Base-by-base conservation (phyloP, 768 basidiomycete species). In the Termitomyces titanicus region DNA sequence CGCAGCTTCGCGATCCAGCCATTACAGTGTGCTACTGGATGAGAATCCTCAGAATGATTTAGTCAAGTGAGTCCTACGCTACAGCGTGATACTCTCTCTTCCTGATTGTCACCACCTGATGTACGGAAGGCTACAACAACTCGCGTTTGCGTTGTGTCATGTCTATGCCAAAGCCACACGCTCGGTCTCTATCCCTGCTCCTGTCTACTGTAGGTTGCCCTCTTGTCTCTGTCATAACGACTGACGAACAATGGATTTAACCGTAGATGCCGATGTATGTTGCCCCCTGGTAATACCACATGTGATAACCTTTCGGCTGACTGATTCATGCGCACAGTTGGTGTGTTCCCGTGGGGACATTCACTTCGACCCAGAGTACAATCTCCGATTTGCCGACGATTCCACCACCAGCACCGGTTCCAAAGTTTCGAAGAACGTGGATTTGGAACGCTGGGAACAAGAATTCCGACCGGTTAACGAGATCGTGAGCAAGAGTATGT, bases 141-240 rank as follows among this genome's bases (percentile, higher is more conserved):
- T 83, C 13, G 71, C 80, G 1, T 69, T 66, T 48, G 75, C 83
- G 0, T 68, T 87, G 0, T 88, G 86, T 61, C 85, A 88, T 50
- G 78, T 83, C n/a, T 88, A 85, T 50, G 79, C 84, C 2, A 79
- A 85, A 4, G 79, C 85, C 11, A 87, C 86, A 1, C 77, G 83
- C n/a, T 83, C 85, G 0, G 86, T 87, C 3, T 86, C 84, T 0
- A 83, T 88, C 42, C 86, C 85, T 0, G 85, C 85, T 0, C 86
- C 85, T 0, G 84, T 87, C 0, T 86, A 86, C 57, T 86, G 85
- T 86, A 58, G 66, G 84, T 60, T 47, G 8, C 44, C 15, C 12
- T 15, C 34, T 27, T 40, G n/a, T 37, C 31, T 42, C 44, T 54
- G 37, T 37, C 43, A 52, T 49, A n/a, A 39, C 39, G 33, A 31